phyloP scores from a whole-genome alignment of 1,284 basidiomycete genomes.

The Ceraceosorus guamensis region DNA sequence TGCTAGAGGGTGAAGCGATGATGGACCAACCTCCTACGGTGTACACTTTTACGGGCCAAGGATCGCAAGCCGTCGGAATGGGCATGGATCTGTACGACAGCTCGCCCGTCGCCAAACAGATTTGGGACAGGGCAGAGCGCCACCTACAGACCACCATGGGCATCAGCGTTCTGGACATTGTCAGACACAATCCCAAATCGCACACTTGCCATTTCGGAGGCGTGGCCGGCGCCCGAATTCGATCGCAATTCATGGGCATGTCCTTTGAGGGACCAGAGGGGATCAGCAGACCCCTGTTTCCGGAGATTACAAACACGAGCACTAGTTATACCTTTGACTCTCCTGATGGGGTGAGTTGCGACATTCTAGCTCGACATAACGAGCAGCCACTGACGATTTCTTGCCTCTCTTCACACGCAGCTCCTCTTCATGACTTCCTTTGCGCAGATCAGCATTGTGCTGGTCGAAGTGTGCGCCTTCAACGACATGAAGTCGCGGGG shows the following conservation, averaged over 20 bases:
- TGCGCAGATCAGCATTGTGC: slow-evolving; percentile 87
- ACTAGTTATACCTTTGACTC: slow-evolving; percentile 84
- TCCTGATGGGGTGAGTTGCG: slow-evolving; percentile 65
- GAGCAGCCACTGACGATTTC: not conserved
- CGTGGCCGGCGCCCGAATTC: slow-evolving; percentile 94
- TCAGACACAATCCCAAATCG: slow-evolving; percentile 37
- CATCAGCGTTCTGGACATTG: slow-evolving; percentile 93
- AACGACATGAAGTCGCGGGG: slow-evolving; percentile 96
- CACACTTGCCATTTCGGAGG: slow-evolving; percentile 98
- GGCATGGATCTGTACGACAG: slow-evolving; percentile 95
- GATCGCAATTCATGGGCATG: slow-evolving; percentile 98
- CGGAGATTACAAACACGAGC: slow-evolving; percentile 34
- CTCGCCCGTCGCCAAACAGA: slow-evolving; percentile 84
- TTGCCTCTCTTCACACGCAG: not conserved
- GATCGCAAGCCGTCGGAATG: slow-evolving; percentile 97
- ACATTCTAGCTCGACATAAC: not conserved
- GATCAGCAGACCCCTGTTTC: slow-evolving; percentile 53
- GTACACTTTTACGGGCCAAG: slow-evolving; percentile 97
- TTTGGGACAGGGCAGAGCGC: slow-evolving; percentile 92
- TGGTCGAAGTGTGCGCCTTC: slow-evolving; percentile 94
- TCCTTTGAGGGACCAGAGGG: slow-evolving; percentile 76
- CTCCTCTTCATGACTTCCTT: slow-evolving; percentile 90
- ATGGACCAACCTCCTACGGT: slow-evolving; percentile 75
- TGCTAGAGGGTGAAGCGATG: slow-evolving; percentile 83
- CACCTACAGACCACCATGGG: slow-evolving; percentile 87